These are phyloP conservation scores for Phaseolus coccineus DNA, from an alignment of 331 rosid species.

Conservation along the genomic window DNA sequence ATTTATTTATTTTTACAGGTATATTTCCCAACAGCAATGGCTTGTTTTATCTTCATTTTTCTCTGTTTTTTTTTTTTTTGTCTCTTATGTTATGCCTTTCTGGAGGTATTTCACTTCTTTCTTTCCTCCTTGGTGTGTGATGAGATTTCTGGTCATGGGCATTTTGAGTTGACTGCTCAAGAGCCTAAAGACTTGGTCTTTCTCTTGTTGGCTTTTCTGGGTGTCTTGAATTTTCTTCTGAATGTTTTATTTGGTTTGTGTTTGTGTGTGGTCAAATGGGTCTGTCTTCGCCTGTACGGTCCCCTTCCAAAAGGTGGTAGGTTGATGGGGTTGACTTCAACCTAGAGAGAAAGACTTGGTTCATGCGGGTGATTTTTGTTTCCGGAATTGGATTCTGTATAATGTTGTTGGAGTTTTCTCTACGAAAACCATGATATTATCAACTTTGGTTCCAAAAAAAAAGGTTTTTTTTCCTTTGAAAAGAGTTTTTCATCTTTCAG, in stretches of 20 bases:
- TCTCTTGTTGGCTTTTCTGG: slow-evolving; percentile 46
- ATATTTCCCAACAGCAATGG: slow-evolving; percentile 34
- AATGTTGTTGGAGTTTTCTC: slow-evolving; percentile 43
- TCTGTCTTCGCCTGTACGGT: slow-evolving; percentile 37
- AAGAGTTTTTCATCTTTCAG: slow-evolving; percentile 30
- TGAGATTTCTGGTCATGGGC: slow-evolving; percentile 52
- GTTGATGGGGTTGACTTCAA: slow-evolving; percentile 74
- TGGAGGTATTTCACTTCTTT: not conserved
- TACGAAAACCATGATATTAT: slow-evolving; percentile 32
- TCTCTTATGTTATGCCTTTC: slow-evolving; percentile 27
- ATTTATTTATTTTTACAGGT: slow-evolving; percentile 47
- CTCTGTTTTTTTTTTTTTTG: not conserved
- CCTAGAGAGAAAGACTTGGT: slow-evolving; percentile 46
- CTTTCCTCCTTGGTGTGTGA: slow-evolving; percentile 41
- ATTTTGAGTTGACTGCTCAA: slow-evolving; percentile 59
- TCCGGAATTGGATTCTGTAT: slow-evolving; percentile 40
- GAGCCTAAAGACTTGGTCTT: slow-evolving; percentile 30
- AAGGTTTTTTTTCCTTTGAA: not conserved
- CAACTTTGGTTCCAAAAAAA: not conserved
- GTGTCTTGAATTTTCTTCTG: slow-evolving; percentile 45
- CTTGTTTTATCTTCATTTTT: slow-evolving; percentile 11
- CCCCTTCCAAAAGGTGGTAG: slow-evolving; percentile 70
- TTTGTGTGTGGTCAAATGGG: slow-evolving; percentile 52
- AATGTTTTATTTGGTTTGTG: slow-evolving; percentile 48
- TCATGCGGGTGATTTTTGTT: slow-evolving; percentile 38